Evolutionary conservation across 2,329 filamentous ascomycete genomes (phyloP).

Genomic region (Curvularia verruculosa): DNA sequence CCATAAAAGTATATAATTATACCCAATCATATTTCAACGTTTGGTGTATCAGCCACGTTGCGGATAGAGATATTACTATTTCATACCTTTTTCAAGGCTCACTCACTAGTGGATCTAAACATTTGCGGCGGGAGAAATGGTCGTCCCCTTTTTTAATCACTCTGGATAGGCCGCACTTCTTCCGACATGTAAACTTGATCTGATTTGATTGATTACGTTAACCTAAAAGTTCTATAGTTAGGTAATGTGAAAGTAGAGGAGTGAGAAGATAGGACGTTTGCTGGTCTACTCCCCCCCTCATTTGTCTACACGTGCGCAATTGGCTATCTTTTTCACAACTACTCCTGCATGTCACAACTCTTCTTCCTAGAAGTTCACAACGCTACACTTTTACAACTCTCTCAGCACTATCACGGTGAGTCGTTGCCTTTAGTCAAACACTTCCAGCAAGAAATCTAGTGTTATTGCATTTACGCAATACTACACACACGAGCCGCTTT

Average conservation of each 20-base stretch:
- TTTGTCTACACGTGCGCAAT: background rate
- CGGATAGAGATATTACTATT: background rate
- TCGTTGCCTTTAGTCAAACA: background rate
- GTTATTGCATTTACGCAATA: background rate
- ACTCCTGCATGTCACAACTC: background rate
- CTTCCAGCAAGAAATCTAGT: no score
- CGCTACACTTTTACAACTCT: no score
- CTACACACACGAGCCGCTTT: no score
- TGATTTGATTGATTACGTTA: background rate
- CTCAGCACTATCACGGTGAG: background rate
- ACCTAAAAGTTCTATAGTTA: background rate
- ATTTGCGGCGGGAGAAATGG: background rate
- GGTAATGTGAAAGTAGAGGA: conserved; percentile 2
- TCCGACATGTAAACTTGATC: no score
- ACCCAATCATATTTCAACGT: background rate
- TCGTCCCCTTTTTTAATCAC: no score
- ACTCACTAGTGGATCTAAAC: background rate
- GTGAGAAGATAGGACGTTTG: background rate
- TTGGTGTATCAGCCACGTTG: background rate
- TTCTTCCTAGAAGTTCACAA: background rate
- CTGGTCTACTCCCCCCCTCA: conserved; percentile 1
- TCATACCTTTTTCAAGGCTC: background rate
- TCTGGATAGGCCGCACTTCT: background rate
- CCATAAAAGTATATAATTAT: background rate
- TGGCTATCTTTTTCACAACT: background rate